Base-by-base conservation (phyloP, 1,284 basidiomycete species). In the Wallemia hederae region DNA sequence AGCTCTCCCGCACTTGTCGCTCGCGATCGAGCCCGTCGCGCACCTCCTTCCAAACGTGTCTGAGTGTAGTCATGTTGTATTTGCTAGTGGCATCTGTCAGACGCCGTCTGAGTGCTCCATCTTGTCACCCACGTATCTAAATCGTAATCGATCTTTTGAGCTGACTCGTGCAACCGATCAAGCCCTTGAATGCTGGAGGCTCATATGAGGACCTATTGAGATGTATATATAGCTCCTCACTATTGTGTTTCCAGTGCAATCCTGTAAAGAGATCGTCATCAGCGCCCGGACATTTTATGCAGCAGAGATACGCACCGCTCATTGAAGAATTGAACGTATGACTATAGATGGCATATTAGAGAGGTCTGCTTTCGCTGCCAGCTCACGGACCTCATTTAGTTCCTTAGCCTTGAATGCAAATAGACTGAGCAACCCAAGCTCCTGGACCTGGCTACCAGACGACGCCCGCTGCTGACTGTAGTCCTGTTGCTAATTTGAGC, bases 271-370 rank as follows among this genome's bases (percentile, higher is more conserved):
- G n/a, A 11, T 26, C 15, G 17, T 5, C 14, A 58, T 58, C 27
- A 58, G 24, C 25, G 25, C 27, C 24, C 5, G 56, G n/a, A 27
- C 14, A 26, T 7, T 28, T 7, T 11, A 27, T 24, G 24, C 11
- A 28, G 56, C 5, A 11, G 17, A 11, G 56, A 28, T 26, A 58
- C 56, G 56, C 56, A 58, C 56, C 56, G 56, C 25, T 58, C 56
- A 15, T 26, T 58, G 56, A 58, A 58, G 56, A 58, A 58, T 28
- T 58, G 25, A 5, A 58, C 56, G 27, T 58, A 58, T 49, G 39
- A 49, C 39, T 49, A 22, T 15, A 22, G 39, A 5, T 5, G 5
- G 39, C n/a, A 11, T 49, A 14, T 17, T 17, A 17, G n/a, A 49
- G 11, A 49, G 39, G 39, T 22, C 7, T 49, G n/a, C 19, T 15